Evolutionary conservation across 768 basidiomycete genomes (phyloP), one percentile per base, ranked within the genome.

Genomic region (Lentinula detonsa): DNA sequence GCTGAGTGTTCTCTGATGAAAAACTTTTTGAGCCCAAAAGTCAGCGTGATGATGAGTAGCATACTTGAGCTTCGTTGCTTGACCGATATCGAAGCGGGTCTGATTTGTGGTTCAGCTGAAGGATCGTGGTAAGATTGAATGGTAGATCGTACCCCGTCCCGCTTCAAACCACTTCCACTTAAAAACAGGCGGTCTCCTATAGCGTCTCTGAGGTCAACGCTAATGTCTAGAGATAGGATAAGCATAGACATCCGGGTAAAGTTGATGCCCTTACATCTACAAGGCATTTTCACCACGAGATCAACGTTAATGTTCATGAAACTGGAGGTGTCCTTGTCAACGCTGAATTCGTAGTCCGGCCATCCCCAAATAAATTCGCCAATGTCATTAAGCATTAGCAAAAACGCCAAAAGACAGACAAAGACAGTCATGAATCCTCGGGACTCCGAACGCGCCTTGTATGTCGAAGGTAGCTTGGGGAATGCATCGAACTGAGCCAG

Each of bases 331-430:
- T 83, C 80, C 35, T 73, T 73, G 69, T 98, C 95, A 56, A 99
- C 88, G 64, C 85, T 87, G 73, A 98, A 99, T 69, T 89, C 86
- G 66, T 88, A 87, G 69, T 92, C 90, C 6, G 92, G 89, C 84
- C 94, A 95, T 48, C 96, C 96, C 84, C 91, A 98, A 37, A 98
- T 75, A 68, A 85, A 98, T 70, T 98, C 95, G 53, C 86, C 87
- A 46, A 95, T 73, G 68, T 98, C 95, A 66, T 96, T 95, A 62
- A 93, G 79, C 60, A 95, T 81, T 18, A 96, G 81, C 28, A 94
- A 65, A 57, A 91, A 73, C 10, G 90, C 85, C 49, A 93, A 64
- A 48, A 88, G 65, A 6, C 78, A 72, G 57, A 94, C 84, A 63
- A 89, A 82, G 67, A 93, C 62, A 18, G 92, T 94, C 73, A 92